phyloP scores from a whole-genome alignment of 805 yeast genomes.

The Zygosaccharomyces bailii region DNA sequence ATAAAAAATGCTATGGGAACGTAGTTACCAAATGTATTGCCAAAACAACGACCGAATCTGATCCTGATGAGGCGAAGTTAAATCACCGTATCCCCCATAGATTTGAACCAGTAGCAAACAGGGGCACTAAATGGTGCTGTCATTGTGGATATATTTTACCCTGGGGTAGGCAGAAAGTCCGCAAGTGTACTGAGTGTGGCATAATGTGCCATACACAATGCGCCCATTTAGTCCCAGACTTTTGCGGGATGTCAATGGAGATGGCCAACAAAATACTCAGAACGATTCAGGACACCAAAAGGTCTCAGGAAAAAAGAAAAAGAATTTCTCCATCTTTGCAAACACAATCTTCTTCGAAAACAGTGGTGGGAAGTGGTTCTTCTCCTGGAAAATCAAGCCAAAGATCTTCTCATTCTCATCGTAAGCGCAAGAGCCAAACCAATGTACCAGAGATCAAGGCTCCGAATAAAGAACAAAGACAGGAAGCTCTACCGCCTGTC shows the following conservation, averaged over 20 bases:
- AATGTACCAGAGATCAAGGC: background rate
- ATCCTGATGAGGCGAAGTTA: conserved; percentile 72
- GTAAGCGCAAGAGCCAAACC: conserved; percentile 2
- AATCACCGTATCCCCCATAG: conserved; percentile 97
- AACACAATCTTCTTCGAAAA: conserved; percentile 15
- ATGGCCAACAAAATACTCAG: conserved; percentile 85
- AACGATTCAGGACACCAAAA: conserved; percentile 74
- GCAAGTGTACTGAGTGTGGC: conserved; percentile 92
- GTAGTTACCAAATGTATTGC: conserved; percentile 83
- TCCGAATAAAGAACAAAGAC: background rate
- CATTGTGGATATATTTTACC: conserved; percentile 97
- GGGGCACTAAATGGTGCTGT: conserved; percentile 99
- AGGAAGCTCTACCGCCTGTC: background rate
- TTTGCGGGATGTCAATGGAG: conserved; percentile 98
- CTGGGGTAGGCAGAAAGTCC: conserved; percentile 87
- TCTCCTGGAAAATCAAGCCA: conserved; percentile 13
- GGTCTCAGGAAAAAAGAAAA: conserved; percentile 30
- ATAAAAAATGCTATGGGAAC: conserved; percentile 73
- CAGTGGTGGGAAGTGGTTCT: conserved; percentile 17
- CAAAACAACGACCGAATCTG: conserved; percentile 64
- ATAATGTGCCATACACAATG: conserved; percentile 92
- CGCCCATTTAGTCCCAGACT: conserved; percentile 93
- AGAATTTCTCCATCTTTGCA: conserved; percentile 16
- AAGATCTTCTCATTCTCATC: conserved; percentile 3
- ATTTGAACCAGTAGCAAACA: conserved; percentile 85